Conservation (phyloP, 1,284 basidiomycete genomes). For the Moniliella sp. region DNA sequence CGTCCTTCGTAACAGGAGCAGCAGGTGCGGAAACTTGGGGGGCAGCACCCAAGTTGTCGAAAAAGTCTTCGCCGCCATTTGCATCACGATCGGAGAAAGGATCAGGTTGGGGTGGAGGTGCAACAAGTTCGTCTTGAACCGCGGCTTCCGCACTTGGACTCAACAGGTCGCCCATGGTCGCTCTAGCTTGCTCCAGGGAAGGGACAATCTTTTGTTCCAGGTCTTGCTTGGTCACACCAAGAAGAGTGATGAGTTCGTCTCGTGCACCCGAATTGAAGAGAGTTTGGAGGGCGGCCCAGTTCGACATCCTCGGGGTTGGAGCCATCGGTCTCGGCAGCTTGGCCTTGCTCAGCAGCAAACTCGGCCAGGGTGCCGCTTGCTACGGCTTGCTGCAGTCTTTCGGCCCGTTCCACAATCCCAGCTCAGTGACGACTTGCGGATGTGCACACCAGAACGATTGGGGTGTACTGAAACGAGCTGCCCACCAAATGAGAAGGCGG, state of each 20-base stretch:
- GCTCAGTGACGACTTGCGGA: conserved; percentile 47
- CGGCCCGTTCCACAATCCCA: conserved; percentile 55
- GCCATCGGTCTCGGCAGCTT: conserved; percentile 7
- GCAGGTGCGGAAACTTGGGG: conserved; percentile 39
- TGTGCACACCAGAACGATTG: conserved; percentile 32
- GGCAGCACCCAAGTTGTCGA: conserved; percentile 37
- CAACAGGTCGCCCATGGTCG: no score
- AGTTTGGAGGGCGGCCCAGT: conserved; percentile 69
- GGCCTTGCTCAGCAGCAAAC: conserved; percentile 25
- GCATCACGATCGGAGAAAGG: no score
- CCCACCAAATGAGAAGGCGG: conserved; percentile 86
- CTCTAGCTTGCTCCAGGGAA: no score
- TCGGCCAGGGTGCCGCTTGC: conserved; percentile 36
- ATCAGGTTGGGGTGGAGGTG: no score
- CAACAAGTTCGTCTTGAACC: no score
- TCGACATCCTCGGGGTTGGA: conserved; percentile 36
- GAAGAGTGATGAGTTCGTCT: conserved; percentile 67
- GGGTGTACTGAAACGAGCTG: conserved; percentile 50
- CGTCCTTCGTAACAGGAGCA: no score
- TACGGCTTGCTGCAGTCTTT: conserved; percentile 48
- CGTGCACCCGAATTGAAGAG: conserved; percentile 70
- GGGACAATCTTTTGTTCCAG: no score
- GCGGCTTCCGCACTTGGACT: no score
- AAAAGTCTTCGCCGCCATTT: conserved; percentile 57
- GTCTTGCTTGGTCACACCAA: conserved; percentile 79